Conservation (phyloP, 2,329 filamentous ascomycete species). For the Aspergillus sclerotialis region DNA sequence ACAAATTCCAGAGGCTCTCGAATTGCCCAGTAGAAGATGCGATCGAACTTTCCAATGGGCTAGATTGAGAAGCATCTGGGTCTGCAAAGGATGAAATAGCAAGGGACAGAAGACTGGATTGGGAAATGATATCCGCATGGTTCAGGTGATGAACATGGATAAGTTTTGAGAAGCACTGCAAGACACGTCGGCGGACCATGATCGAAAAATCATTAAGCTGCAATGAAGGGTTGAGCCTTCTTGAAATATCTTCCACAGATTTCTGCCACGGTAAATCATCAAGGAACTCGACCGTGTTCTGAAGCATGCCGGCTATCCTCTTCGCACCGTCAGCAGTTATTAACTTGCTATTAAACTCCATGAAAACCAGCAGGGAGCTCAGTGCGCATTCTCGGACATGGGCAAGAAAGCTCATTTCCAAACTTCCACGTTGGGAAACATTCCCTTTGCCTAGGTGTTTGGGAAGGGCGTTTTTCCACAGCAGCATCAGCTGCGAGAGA, state of each 20-base stretch:
- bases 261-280: slow-evolving; percentile 77
- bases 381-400: slow-evolving; percentile 93
- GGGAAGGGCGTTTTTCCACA: slow-evolving; percentile 96
- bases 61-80: slow-evolving; percentile 64
- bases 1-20: slow-evolving; percentile 90
- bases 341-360: slow-evolving; percentile 87
- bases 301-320: slow-evolving; percentile 85
- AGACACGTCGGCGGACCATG: slow-evolving; percentile 85
- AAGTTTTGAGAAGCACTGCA: slow-evolving; percentile 91
- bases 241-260: slow-evolving; percentile 75
- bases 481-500: slow-evolving; percentile 79
- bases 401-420: slow-evolving; percentile 87
- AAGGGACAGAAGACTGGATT: slow-evolving; percentile 84
- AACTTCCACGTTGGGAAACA: slow-evolving; percentile 69
- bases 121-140: slow-evolving; percentile 75
- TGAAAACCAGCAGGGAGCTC: slow-evolving; percentile 82
- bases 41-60: slow-evolving; percentile 81
- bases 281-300: slow-evolving; percentile 88
- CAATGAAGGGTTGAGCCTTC: slow-evolving; percentile 74
- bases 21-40: slow-evolving; percentile 84
- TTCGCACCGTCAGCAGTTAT: slow-evolving; percentile 92
- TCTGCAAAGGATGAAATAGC: slow-evolving; percentile 90
- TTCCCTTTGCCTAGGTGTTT: slow-evolving; percentile 93
- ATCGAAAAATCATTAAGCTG: slow-evolving; percentile 85
- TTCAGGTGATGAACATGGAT: slow-evolving; percentile 81